Evolutionary conservation across 371 early-diverging fungal species (phyloP).

Genomic region (Zychaea mexicana): DNA sequence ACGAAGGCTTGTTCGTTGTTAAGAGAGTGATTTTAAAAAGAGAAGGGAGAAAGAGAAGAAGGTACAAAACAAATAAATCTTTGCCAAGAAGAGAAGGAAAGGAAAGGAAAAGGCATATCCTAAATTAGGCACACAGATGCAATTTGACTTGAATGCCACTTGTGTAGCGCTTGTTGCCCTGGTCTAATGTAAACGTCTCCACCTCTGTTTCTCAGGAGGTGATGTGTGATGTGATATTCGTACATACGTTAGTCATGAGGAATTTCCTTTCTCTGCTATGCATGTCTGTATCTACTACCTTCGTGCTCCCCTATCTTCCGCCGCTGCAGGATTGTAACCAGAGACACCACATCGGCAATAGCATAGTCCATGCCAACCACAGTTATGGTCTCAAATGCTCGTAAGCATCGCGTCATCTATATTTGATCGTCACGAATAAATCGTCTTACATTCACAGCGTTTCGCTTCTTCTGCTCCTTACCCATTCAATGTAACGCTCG

Average conservation of each 20-base stretch:
- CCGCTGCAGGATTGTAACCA: constrained; percentile 37
- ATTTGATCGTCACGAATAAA: not conserved
- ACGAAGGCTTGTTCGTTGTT: not conserved
- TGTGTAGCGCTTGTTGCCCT: constrained; percentile 22
- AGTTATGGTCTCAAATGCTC: constrained; percentile 33
- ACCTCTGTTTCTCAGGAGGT: constrained; percentile 21
- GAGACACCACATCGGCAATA: constrained; percentile 39
- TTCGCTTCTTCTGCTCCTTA: too few relatives aligned
- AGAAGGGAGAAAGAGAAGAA: constrained; percentile 2
- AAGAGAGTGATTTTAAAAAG: not conserved
- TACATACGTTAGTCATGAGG: not conserved
- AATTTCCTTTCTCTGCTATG: not conserved
- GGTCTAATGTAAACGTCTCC: constrained; percentile 38
- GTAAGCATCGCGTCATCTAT: constrained; percentile 36
- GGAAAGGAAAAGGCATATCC: not conserved
- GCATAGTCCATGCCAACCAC: constrained; percentile 47
- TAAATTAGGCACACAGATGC: constrained; percentile 8
- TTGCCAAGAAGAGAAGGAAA: not conserved
- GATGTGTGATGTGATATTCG: not conserved
- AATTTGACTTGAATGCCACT: constrained; percentile 44
- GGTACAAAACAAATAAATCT: not conserved
- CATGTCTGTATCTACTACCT: constrained; percentile 23
- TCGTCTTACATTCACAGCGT: too few relatives aligned
- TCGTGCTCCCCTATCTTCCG: constrained; percentile 42
- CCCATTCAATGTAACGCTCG: constrained; percentile 46